A percentile compares a stretch with the other conserved stretches of the same genome.
These are phyloP conservation scores for Aureobasidium sp. DNA, from an alignment of 2,329 filamentous ascomycete genomes.

Conservation along the genomic window DNA sequence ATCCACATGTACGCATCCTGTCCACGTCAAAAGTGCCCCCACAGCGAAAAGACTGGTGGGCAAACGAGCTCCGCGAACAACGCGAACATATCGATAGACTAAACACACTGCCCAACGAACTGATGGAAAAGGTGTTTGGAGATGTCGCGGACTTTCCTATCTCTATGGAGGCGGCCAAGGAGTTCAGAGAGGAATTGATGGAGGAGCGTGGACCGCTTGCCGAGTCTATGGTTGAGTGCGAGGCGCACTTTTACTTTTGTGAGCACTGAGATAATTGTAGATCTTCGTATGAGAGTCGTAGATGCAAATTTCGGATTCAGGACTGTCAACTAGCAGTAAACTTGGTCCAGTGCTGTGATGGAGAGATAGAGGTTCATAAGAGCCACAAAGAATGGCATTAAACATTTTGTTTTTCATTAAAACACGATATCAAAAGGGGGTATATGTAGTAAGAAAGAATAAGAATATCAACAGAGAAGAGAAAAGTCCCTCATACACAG, in stretches of 20 bases:
- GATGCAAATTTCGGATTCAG: no score
- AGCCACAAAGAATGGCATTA: background rate
- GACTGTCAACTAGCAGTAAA: no score
- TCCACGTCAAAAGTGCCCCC: slow-evolving; percentile 46
- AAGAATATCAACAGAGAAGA: background rate
- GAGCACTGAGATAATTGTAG: slow-evolving; percentile 22
- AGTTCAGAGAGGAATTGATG: slow-evolving; percentile 26
- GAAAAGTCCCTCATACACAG: background rate
- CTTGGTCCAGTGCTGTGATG: no score
- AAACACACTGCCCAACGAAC: slow-evolving; percentile 23
- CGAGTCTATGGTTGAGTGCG: slow-evolving; percentile 15
- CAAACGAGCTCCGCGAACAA: slow-evolving; percentile 8
- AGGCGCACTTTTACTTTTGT: slow-evolving; percentile 24
- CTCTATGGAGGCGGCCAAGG: slow-evolving; percentile 24
- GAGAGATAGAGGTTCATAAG: background rate
- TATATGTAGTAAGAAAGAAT: background rate
- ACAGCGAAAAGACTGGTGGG: slow-evolving; percentile 42
- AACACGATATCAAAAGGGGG: background rate
- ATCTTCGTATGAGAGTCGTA: no score
- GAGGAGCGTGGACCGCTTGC: slow-evolving; percentile 22
- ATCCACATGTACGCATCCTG: slow-evolving; percentile 45
- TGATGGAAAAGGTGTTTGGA: slow-evolving; percentile 25
- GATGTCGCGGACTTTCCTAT: slow-evolving; percentile 25
- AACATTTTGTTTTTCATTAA: slow-evolving; percentile 1
- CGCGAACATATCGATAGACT: slow-evolving; percentile 13